Evolutionary conservation across 257 asterid species (phyloP), one percentile per base, ranked within the genome.

Genomic region (Fraxinus cuspidata): DNA sequence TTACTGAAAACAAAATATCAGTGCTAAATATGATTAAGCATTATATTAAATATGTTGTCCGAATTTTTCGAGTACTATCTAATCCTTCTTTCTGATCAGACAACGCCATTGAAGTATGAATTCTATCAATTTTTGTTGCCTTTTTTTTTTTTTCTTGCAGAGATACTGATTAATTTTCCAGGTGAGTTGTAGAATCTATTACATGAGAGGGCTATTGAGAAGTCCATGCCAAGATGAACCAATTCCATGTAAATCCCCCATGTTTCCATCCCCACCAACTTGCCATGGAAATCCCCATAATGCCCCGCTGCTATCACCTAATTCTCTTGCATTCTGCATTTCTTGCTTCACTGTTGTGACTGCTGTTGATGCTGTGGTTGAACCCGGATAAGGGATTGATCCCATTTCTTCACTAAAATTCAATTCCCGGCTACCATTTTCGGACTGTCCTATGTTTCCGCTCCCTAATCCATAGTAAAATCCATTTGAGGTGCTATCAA

Each of bases 261-360:
- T 73, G 70, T 77, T 81, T 71, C 82, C 85, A 28, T 79, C 86
- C 18, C 80, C 75, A n/a, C 80, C 87, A 70, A 18, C 56, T 65
- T 73, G 89, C 99, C 96, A 92, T n/a, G 99, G 97, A 74, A 89
- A 87, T 8, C 96, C 96, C 96, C 94, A 89, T 25, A 92, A 83
- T 3, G 84, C 82, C 73, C 84, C 84, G 19, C 74, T 78, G 2
- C 73, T 89, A 28, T 63, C 85, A 47, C 56, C 56, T 47, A 47
- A 53, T 3, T 81, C 87, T 56, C 88, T 73, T 5, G 80, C 85
- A 44, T 75, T 76, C 84, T 85, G 58, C 76, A 85, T 78, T 74
- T 94, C 97, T 53, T 94, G 96, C 80, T 92, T 92, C 87, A 92
- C 91, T 8, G 87, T 32, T 11, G 83, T 79, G 13, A 71, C 64